A percentile compares a stretch with the other conserved stretches of the same genome.
These are phyloP conservation scores for Botrytis porri DNA, from an alignment of 2,329 filamentous ascomycete genomes.

Conservation along the genomic window DNA sequence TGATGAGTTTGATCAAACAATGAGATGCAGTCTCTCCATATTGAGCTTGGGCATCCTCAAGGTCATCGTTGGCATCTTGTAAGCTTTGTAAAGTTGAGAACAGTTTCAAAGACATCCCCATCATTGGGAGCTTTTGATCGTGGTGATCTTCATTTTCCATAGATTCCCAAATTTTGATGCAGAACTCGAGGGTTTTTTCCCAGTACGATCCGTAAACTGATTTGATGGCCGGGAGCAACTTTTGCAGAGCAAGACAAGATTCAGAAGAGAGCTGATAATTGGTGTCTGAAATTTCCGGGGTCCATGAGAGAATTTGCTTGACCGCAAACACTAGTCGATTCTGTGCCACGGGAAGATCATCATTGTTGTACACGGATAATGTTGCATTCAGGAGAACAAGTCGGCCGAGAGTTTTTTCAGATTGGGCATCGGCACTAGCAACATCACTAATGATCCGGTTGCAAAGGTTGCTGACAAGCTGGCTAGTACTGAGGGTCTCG, in stretches of 20 bases:
- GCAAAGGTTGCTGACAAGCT: constrained; percentile 50
- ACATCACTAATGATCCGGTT: constrained; percentile 61
- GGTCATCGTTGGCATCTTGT: constrained; percentile 78
- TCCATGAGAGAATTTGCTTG: constrained; percentile 71
- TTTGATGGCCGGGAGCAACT: constrained; percentile 68
- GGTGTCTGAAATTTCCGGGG: constrained; percentile 51
- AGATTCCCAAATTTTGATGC: constrained; percentile 55
- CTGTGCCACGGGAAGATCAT: constrained; percentile 55
- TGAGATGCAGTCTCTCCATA: constrained; percentile 53
- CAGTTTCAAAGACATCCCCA: constrained; percentile 72
- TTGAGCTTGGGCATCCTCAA: constrained; percentile 69
- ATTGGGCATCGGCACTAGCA: constrained; percentile 46
- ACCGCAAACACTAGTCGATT: constrained; percentile 66
- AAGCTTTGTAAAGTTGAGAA: constrained; percentile 61
- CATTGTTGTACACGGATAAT: constrained; percentile 50
- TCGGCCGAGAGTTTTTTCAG: constrained; percentile 46
- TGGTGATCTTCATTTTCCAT: constrained; percentile 42
- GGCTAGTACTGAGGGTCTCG: constrained; percentile 47
- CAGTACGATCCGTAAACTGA: constrained; percentile 89
- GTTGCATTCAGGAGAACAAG: constrained; percentile 55
- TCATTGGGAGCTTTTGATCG: constrained; percentile 55
- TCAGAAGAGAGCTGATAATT: constrained; percentile 47
- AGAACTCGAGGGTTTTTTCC: constrained; percentile 61
- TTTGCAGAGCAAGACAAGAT: constrained; percentile 55
- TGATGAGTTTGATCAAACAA: constrained; percentile 62